Evolutionary conservation across 192 early-diverging fungal species (phyloP), one percentile per base, ranked within the genome.

Genomic region (Oehlia diaphana): DNA sequence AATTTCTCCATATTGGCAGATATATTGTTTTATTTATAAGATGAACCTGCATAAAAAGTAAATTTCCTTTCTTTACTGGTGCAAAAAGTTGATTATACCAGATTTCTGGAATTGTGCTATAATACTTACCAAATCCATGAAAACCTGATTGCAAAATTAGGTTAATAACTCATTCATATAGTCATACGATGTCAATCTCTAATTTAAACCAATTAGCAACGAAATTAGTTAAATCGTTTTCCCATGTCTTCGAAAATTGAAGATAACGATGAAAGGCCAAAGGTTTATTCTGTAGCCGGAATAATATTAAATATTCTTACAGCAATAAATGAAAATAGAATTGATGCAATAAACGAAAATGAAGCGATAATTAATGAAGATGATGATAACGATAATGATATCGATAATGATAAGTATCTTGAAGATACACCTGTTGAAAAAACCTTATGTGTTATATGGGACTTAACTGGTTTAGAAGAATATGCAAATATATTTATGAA

Each of bases 351-450:
- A 58, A 58, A 19, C 14, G 53, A 58, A 58, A 58, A 19, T 58
- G 53, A 58, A 14, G 53, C 0, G 53, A 16, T 5, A 58, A 19
- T n/a, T 12, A 68, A 68, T 31, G 66, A 37, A 37, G 5, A 31
- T 7, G 37, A n/a, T 26, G 66, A 68, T 9, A 16, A 19, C 14
- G 28, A 5, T 31, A 37, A 28, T 2, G 31, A 31, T 31, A 31
- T 2, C 31, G 31, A 31, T 31, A 31, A 31, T 68, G 23, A 71
- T 9, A 76, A 78, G 5, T 70, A 28, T 4, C 64, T 69, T 5
- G 83, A 84, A 62, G 83, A 84, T 71, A 70, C 83, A 14, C 77
- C 80, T 53, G 77, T 79, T 23, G 83, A 84, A 64, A 37, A 80
- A 23, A 78, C 80, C 10, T 37, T 84, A 26, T 84, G 83, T 76